phyloP scores from a whole-genome alignment of 179 eudicot genomes.

The Patellifolia procumbens region DNA sequence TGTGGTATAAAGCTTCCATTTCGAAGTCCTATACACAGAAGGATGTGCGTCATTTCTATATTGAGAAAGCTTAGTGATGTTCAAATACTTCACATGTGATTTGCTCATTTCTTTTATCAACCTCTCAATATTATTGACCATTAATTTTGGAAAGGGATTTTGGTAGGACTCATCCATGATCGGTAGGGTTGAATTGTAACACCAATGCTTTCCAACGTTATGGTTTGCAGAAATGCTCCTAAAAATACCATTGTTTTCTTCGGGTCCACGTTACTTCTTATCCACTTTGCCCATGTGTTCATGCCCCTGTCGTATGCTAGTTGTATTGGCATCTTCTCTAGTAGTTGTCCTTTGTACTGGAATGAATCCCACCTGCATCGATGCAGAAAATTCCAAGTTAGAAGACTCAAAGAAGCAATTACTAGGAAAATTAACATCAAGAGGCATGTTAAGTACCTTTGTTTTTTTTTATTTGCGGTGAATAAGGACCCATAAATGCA shows the following conservation, averaged over 20 bases:
- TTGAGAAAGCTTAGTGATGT: not conserved
- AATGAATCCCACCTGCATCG: slow-evolving; percentile 39
- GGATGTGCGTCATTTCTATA: too few relatives aligned
- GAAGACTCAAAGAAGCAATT: not conserved
- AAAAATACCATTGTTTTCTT: not conserved
- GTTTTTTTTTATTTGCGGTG: too few relatives aligned
- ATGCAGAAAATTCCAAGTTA: not conserved
- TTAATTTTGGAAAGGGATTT: not conserved
- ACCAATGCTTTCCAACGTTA: not conserved
- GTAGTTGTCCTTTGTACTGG: slow-evolving; percentile 24
- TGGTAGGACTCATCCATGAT: not conserved
- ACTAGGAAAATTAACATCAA: too few relatives aligned
- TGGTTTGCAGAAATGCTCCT: slow-evolving; percentile 38
- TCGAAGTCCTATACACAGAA: too few relatives aligned
- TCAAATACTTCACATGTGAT: not conserved
- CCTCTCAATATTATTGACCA: not conserved
- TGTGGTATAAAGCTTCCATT: too few relatives aligned
- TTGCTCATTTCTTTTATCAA: not conserved
- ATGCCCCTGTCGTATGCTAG: not conserved
- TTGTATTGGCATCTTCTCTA: not conserved
- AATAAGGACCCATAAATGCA: too few relatives aligned
- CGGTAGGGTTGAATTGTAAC: not conserved
- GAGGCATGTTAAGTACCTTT: too few relatives aligned
- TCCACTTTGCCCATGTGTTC: not conserved
- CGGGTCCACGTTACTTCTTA: not conserved